These are phyloP conservation scores for Drosera capensis DNA, from an alignment of 148 eudicot species.

Conservation along the genomic window DNA sequence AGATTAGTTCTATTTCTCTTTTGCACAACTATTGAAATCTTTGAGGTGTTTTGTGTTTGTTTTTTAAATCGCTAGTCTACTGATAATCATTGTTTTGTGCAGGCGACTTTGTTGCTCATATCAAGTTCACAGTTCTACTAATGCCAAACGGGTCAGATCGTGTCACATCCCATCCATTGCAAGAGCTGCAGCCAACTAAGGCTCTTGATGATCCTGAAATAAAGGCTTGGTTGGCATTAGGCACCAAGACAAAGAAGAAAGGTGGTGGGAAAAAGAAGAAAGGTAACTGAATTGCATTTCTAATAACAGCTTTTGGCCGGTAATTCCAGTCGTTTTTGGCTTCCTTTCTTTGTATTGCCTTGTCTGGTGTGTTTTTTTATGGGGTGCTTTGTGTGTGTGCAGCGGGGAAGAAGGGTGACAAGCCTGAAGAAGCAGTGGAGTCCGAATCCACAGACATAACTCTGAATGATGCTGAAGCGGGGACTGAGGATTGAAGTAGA, in stretches of 20 bases:
- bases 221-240: conserved; percentile 83
- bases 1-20: too few relatives aligned
- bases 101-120: conserved; percentile 84
- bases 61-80: not conserved
- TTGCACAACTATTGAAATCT: too few relatives aligned
- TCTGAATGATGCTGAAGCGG: conserved; percentile 25
- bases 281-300: conserved; percentile 40
- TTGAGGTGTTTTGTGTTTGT: too few relatives aligned
- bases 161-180: conserved; percentile 64
- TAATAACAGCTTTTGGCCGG: too few relatives aligned
- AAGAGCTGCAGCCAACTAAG: conserved; percentile 75
- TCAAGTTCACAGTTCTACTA: conserved; percentile 83
- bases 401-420: conserved; percentile 53
- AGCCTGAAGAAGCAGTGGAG: conserved; percentile 21
- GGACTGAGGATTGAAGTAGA: conserved; percentile 9
- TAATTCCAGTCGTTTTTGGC: too few relatives aligned
- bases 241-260: conserved; percentile 78
- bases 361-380: not conserved
- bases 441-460: conserved; percentile 30
- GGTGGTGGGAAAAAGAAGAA: conserved; percentile 99
- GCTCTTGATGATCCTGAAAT: conserved; percentile 74
- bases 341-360: not conserved
- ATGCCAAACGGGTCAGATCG: conserved; percentile 98
- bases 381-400: not conserved
- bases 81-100: conserved; percentile 6